Evolutionary conservation across 2,329 filamentous ascomycete genomes (phyloP).

Genomic region (Cladophialophora immunda): DNA sequence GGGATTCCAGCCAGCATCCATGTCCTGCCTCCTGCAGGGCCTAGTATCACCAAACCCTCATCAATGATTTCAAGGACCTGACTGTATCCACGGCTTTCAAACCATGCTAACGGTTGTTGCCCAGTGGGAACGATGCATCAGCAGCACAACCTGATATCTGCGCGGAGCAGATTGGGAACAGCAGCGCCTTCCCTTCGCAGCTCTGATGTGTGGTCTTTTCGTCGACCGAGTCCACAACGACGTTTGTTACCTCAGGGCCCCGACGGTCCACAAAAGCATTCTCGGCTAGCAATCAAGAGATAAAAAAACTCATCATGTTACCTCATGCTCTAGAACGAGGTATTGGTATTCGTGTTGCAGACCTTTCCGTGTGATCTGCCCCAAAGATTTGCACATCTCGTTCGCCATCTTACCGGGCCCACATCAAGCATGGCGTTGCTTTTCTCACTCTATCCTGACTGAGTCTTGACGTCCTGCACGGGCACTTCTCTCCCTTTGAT

Average conservation of each 20-base stretch:
- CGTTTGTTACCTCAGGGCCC: neutral
- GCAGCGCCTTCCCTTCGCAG: neutral
- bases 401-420: slow-evolving; percentile 1
- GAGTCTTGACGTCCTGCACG: neutral
- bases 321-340: neutral
- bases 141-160: neutral
- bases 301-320: slow-evolving; percentile 3
- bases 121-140: neutral
- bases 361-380: neutral
- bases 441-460: neutral
- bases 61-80: neutral
- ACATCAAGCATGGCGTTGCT: neutral
- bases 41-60: neutral
- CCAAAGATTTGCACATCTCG: slow-evolving; percentile 10
- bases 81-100: slow-evolving; percentile 1
- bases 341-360: neutral
- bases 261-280: neutral
- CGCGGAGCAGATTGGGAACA: neutral
- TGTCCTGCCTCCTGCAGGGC: neutral
- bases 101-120: neutral
- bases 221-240: neutral
- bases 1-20: neutral
- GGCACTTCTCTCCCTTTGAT: neutral
- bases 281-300: neutral
- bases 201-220: neutral